Evolutionary conservation across 2,329 filamentous ascomycete species (phyloP), one percentile per base, ranked within the genome.

Genomic region (Penicillium digitatum): DNA sequence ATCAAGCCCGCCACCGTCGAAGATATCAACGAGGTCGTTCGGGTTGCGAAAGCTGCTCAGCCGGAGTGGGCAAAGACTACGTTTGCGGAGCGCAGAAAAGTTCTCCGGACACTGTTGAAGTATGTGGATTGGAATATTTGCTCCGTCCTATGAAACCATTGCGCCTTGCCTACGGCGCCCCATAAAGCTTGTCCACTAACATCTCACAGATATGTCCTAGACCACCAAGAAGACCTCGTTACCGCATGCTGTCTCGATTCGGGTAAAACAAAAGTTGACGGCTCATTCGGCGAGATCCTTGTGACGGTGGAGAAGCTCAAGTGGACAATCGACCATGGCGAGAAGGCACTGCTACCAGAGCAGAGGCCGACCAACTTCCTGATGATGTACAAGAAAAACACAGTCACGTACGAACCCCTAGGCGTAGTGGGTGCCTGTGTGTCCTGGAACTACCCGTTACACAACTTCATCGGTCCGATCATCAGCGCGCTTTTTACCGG

Each of bases 401-500:
- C 86, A 59, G 91, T 99, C 27, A 78, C 83, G 47, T 99, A 95
- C 73, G 92, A 99, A 74, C 93, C 94, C 14, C 78, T 97, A 20
- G 94, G 94, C 16, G 90, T 99, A 34, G 89, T 99, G 6, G 87
- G 90, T 11, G 93, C 94, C 18, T 87, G 93, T 49, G 90, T 99
- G 40, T 94, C 89, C 69, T 99, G 94, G 94, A 99, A 99, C 78
- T 97, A 91, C 71, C 86, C 90, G 42, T 95, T 97, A 74, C 94
- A 99, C 77, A 99, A 99, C 74, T 80, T 97, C 60, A 84, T 97
- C 44, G 90, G 89, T 0, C 94, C 93, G 14, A 83, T 96, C 62
- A 95, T 97, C 69, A 92, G 89, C 62, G 86, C 89, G 16, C 82
- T 97, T 48, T 97, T 97, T 71, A 82, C 92, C 14, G 94, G 94